These are phyloP conservation scores for Solidago caesia DNA, from an alignment of 129 eudicot species.

Conservation along the genomic window DNA sequence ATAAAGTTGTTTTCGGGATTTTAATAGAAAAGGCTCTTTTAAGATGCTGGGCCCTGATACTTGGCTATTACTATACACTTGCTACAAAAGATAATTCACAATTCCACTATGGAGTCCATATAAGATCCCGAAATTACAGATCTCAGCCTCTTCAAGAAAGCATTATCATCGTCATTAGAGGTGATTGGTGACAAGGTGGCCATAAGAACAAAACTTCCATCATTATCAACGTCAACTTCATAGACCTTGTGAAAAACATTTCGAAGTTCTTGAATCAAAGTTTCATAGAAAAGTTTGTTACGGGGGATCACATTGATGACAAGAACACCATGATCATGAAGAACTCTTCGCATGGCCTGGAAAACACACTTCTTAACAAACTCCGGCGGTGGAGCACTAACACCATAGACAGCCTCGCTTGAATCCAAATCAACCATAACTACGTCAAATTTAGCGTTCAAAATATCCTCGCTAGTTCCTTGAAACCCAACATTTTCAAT, in stretches of 20 bases:
- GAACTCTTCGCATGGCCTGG: conserved; percentile 36
- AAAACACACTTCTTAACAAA: conserved; percentile 55
- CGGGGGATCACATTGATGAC: conserved; percentile 66
- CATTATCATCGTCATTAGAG: conserved; percentile 18
- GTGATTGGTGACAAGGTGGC: conserved; percentile 47
- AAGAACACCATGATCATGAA: conserved; percentile 56
- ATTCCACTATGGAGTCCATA: conserved; percentile 50
- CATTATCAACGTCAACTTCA: conserved; percentile 65
- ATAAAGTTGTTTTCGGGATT: too few species aligned
- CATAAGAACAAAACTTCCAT: conserved; percentile 71
- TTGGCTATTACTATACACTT: too few species aligned
- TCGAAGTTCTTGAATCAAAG: conserved; percentile 40
- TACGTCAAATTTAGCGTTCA: conserved; percentile 50
- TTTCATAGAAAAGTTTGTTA: conserved; percentile 35
- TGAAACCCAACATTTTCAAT: conserved; percentile 22
- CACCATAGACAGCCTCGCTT: conserved; percentile 53
- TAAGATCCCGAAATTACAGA: conserved; percentile 35
- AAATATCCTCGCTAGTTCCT: neutral
- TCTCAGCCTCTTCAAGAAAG: conserved; percentile 49
- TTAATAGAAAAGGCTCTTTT: too few species aligned
- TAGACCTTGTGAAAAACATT: conserved; percentile 56
- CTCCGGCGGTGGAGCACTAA: conserved; percentile 71
- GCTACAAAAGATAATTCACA: conserved; percentile 21
- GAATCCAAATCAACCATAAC: conserved; percentile 97
- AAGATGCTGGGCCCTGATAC: too few species aligned